Conservation (phyloP, 139 green algal genomes). For the Yamagishiella unicocca region DNA sequence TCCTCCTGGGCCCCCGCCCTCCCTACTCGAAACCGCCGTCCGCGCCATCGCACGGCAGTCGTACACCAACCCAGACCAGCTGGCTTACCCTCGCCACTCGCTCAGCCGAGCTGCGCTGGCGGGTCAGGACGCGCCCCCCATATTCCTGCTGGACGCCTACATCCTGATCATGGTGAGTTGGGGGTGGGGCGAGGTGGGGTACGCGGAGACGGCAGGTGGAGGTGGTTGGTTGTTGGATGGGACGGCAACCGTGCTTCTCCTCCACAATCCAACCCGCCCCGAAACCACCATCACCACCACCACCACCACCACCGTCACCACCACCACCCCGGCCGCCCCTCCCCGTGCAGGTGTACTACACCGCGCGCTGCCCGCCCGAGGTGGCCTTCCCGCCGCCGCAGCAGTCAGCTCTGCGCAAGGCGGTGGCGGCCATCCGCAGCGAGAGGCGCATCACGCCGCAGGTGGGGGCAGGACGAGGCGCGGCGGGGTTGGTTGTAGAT, state of each 20-base stretch:
- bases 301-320: background rate
- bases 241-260: too few species aligned
- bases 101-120: constrained; percentile 70
- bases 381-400: constrained; percentile 83
- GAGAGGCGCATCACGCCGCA: constrained; percentile 77
- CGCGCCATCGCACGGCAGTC: constrained; percentile 35
- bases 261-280: too few species aligned
- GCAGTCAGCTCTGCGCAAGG: constrained; percentile 53
- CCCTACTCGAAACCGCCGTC: too few species aligned
- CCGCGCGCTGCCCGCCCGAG: constrained; percentile 41
- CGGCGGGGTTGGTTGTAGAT: too few species aligned
- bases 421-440: constrained; percentile 54
- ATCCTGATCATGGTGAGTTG: constrained; percentile 75
- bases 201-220: too few species aligned
- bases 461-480: too few species aligned
- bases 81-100: constrained; percentile 65
- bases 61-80: constrained; percentile 43
- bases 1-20: too few species aligned
- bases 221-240: too few species aligned
- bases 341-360: constrained; percentile 70
- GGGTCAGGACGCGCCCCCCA: constrained; percentile 66
- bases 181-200: background rate
- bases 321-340: constrained; percentile 2
- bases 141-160: constrained; percentile 93
- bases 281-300: background rate